Base-by-base conservation (phyloP, 202 grass and related monocot genomes). In the Schoenoplectus triqueter region DNA sequence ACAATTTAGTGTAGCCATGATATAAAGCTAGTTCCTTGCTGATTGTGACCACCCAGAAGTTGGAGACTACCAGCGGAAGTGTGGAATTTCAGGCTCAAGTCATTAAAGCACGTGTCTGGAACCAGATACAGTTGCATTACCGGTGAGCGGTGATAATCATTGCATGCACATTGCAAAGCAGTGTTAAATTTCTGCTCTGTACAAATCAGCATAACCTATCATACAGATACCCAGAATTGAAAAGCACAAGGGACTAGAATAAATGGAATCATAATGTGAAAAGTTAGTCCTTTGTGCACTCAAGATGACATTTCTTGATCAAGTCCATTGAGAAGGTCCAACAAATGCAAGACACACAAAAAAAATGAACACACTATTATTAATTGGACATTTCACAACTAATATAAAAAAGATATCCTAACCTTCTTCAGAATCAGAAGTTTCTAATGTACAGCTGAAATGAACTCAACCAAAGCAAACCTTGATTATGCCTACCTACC, bases 401-500 rank as follows among this genome's bases (percentile, higher is more conserved):
- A 83, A 70, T 55, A 70, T 78, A 13, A 78, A 60, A 60, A 78
- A 78, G 73, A n/a, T 10, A 82, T 69, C 42, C 81, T 83, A 83
- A 19, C 81, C 64, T 44, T 69, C 64, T 82, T 17, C 49, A 57
- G 31, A 31, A 31, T 31, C 31, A 31, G 52, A 47, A 70, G 9
- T 39, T 59, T 83, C 81, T 83, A 70, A 83, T 83, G 17, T 83
- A 83, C 81, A 83, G 13, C 81, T 83, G 49, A 83, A 83, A 69
- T 70, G 40, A 83, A 83, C 81, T 82, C 64, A 83, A 57, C 81
- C 64, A 83, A 17, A 59, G 13, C 46, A 83, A 82, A n/a, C 61
- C 79, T 66, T 82, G 66, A 83, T 70, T 83, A 83, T 83, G 64
- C 64, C 81, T 82, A 83, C 59, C 81, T 83, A 83, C 81, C 41